Evolutionary conservation across 495 filamentous ascomycete species (phyloP), one percentile per base, ranked within the genome.

Genomic region (Aeminium ludgeri): DNA sequence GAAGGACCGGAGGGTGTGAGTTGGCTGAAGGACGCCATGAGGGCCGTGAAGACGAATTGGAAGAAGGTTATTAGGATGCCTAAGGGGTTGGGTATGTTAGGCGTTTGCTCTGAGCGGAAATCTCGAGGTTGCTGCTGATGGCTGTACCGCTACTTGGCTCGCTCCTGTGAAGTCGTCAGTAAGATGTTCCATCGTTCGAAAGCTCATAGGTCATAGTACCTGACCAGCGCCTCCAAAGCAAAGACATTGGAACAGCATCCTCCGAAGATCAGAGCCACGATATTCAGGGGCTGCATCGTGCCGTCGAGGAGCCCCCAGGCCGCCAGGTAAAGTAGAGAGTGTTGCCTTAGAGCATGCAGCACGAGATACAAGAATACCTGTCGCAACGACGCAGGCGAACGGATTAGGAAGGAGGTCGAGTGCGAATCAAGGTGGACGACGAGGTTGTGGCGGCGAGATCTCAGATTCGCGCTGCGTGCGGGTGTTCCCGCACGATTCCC

Each of bases 181-280:
- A 36, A 1, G n/a, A 11, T 42, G 30, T n/a, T 40, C 31, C 20
- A 8, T 8, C 8, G 3, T 8, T 25, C 8, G 23, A 25, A 37
- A 30, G 25, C n/a, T 44, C 10, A 52, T 31, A 11, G 32, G 17
- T 29, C 35, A 23, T 63, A 70, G 67, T 64, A 91, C 82, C 93
- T 92, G 53, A 97, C 74, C 52, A 97, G 92, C 16, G 83, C 84
- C 58, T 99, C 89, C 30, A 99, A 74, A 6, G 86, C 81, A 63
- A 92, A 96, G 20, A 97, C 89, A 67, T 96, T 99, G 23, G 86
- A 85, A 66, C 89, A 99, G 56, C 89, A 99, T 28, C 89, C 89
- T 30, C 91, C 89, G 56, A 97, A 94, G 35, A 97, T 97, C 41
- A 95, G 66, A 17, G 67, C 73, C n/a, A 84, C 64, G 66, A 92